Base-by-base conservation (phyloP, 2,329 filamentous ascomycete species). In the Diplodia seriata region DNA sequence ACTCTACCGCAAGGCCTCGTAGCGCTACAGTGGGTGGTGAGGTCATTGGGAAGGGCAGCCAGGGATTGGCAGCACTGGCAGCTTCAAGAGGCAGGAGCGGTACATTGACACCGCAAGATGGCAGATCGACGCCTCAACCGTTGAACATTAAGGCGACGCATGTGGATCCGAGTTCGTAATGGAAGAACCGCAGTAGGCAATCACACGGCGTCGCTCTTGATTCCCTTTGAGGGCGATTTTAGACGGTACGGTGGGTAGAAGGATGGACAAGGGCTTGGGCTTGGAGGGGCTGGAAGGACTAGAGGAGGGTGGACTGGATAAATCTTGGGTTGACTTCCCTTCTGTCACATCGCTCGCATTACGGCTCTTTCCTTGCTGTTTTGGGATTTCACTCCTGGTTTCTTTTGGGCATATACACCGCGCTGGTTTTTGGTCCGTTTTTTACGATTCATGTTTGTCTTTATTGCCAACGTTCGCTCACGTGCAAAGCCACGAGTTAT, bases 141-240 rank as follows among this genome's bases (percentile, higher is more conserved):
- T 47, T 68, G 66, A 63, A 55, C n/a, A 68, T 68, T n/a, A 68
- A 68, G 56, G 31, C 56, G 2, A 68, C 33, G 15, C 66, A 68
- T 29, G 66, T 68, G n/a, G 66, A 68, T 50, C 66, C 66, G 33
- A 68, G 66, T 23, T 68, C 66, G 8, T 68, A 55, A 63, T 29
- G 38, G 36, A 14, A 43, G 55, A 36, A 29, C 11, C 33, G 33
- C 33, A 36, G 33, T 11, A 3, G 33, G 11, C 33, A 36, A 36
- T 36, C 9, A 36, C 33, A 47, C 36, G 18, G 2, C 15, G 18
- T 3, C 12, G 31, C 18, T 47, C 43, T 11, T 20, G 29, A 12
- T 51, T 18, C 38, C 47, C 31, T 26, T 38, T 26, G 26, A 29
- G 59, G 26, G 11, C 36, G 31, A 38, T 18, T 33, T 29, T 36